phyloP scores from a whole-genome alignment of 176 grass and related monocot genomes.

The Carex kokanica region DNA sequence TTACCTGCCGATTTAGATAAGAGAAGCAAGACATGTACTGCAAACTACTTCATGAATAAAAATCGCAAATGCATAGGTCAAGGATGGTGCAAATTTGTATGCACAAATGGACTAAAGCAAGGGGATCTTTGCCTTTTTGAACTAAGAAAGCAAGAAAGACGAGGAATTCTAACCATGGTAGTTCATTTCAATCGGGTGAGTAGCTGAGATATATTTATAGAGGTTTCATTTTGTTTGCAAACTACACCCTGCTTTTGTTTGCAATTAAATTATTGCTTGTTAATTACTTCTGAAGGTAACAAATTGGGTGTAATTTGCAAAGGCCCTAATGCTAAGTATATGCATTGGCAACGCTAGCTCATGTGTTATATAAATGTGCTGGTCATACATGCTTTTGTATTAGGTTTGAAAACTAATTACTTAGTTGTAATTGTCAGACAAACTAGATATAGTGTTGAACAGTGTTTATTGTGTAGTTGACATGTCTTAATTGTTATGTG shows the following conservation, averaged over 20 bases:
- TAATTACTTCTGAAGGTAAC: too few species aligned
- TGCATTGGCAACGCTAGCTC: too few species aligned
- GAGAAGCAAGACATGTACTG: neutral
- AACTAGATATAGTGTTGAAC: too few species aligned
- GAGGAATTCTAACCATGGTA: neutral
- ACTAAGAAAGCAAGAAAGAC: neutral
- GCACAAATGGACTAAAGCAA: conserved; percentile 3
- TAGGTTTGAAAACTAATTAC: neutral
- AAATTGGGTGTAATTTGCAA: too few species aligned
- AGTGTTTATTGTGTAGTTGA: too few species aligned
- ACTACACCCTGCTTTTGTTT: too few species aligned
- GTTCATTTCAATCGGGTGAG: neutral
- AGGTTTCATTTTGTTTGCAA: too few species aligned
- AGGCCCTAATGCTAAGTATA: too few species aligned
- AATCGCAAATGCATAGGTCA: neutral
- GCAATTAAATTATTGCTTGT: too few species aligned
- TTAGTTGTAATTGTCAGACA: neutral
- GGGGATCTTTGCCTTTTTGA: conserved; percentile 19
- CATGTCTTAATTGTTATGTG: too few species aligned
- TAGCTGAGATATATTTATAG: neutral
- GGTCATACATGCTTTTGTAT: neutral
- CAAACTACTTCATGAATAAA: neutral
- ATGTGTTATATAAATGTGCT: too few species aligned
- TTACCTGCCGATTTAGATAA: neutral
- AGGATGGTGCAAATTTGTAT: conserved; percentile 18